Evolutionary conservation across 2,329 filamentous ascomycete species (phyloP).

Genomic region (Podosphaera aphanis): DNA sequence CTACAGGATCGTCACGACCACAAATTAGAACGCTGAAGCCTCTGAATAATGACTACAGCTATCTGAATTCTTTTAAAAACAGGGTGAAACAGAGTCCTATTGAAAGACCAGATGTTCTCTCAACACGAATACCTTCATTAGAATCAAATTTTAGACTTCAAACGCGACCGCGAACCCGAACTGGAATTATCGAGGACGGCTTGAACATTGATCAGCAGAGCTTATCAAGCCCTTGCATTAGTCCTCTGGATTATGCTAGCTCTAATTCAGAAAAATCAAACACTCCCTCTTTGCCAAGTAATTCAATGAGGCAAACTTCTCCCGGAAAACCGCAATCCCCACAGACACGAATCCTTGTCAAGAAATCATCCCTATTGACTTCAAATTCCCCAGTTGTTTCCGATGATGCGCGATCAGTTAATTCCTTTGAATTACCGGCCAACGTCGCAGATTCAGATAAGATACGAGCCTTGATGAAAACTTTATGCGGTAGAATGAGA

Average conservation of each 20-base stretch:
- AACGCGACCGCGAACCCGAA: neutral
- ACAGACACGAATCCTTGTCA: slow-evolving; percentile 26
- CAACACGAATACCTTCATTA: neutral
- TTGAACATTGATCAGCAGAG: neutral
- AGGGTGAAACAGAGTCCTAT: neutral
- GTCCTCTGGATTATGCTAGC: neutral
- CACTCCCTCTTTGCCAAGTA: neutral
- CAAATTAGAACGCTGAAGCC: neutral
- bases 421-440: slow-evolving; percentile 31
- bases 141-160: neutral
- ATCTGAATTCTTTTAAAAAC: neutral
- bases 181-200: neutral
- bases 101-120: neutral
- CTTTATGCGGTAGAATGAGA: slow-evolving; percentile 54
- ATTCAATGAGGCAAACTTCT: neutral
- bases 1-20: neutral
- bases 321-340: neutral
- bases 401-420: slow-evolving; percentile 21
- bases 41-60: neutral
- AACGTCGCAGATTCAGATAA: slow-evolving; percentile 46
- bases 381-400: slow-evolving; percentile 27
- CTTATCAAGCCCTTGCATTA: neutral
- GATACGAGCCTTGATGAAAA: slow-evolving; percentile 54
- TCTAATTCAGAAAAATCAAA: neutral
- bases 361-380: slow-evolving; percentile 27